These are phyloP conservation scores for Gynandropsis gynandra DNA, from an alignment of 345 rosid species.

Conservation along the genomic window DNA sequence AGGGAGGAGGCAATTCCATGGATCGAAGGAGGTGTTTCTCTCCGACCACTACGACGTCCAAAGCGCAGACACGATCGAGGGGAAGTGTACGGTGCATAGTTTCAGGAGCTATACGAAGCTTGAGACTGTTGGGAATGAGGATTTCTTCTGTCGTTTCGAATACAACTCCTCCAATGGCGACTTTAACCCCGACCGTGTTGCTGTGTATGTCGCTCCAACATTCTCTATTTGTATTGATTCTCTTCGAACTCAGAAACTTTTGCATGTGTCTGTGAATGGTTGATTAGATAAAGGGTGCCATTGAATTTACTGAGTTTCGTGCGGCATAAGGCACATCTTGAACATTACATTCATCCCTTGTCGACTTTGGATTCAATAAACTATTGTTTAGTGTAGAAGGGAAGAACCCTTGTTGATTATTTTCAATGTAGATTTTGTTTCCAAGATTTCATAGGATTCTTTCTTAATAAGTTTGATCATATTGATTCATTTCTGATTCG, in stretches of 20 bases:
- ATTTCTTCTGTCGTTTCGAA: slow-evolving; percentile 97
- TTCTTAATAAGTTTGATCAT: slow-evolving; percentile 2
- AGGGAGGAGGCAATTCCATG: slow-evolving; percentile 90
- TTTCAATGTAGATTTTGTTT: background rate
- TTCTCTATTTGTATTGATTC: background rate
- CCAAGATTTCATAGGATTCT: background rate
- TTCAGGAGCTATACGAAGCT: slow-evolving; percentile 85
- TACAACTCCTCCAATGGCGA: slow-evolving; percentile 82
- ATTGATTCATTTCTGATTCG: too few species aligned
- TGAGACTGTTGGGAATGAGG: slow-evolving; percentile 87
- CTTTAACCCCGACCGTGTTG: slow-evolving; percentile 83
- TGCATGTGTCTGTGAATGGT: background rate
- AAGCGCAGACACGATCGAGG: slow-evolving; percentile 90
- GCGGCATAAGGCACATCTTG: too few species aligned
- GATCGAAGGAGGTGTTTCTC: slow-evolving; percentile 88
- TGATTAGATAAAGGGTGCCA: too few species aligned
- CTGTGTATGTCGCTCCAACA: slow-evolving; percentile 54
- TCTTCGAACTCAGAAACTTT: background rate
- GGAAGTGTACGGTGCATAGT: slow-evolving; percentile 83
- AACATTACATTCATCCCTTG: too few species aligned
- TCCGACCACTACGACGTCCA: slow-evolving; percentile 84
- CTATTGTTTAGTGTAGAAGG: background rate
- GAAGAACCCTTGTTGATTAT: background rate
- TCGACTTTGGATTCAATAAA: too few species aligned
- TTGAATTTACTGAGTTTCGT: too few species aligned